phyloP scores from a whole-genome alignment of 495 filamentous ascomycete species.

The Hypoxylon subgilvum region DNA sequence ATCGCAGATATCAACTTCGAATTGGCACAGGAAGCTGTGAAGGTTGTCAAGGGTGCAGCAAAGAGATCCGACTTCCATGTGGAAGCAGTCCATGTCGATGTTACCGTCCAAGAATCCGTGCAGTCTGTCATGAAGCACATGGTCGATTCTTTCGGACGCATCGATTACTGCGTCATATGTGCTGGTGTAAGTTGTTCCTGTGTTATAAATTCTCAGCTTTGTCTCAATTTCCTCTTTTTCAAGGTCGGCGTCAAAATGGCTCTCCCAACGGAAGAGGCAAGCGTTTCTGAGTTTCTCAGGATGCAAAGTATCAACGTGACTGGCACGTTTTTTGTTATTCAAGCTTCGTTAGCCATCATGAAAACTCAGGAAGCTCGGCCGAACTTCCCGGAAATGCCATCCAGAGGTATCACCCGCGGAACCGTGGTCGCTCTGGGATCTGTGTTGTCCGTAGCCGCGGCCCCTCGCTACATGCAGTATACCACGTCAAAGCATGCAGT shows the following conservation, averaged over 20 bases:
- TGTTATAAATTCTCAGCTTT: background rate
- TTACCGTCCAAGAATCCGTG: conserved; percentile 40
- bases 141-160: conserved; percentile 40
- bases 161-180: conserved; percentile 48
- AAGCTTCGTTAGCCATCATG: conserved; percentile 4
- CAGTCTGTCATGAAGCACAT: conserved; percentile 38
- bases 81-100: conserved; percentile 41
- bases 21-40: conserved; percentile 32
- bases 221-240: background rate
- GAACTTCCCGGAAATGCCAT: too few relatives aligned
- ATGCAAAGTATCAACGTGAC: background rate
- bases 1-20: conserved; percentile 48
- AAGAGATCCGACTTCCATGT: conserved; percentile 39
- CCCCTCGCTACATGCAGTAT: too few relatives aligned
- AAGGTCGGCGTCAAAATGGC: background rate
- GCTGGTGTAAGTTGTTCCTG: conserved; percentile 41
- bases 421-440: too few relatives aligned
- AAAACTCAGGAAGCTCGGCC: conserved; percentile 16
- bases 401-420: too few relatives aligned
- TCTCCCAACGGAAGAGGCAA: background rate
- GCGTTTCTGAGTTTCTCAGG: conserved; percentile 5
- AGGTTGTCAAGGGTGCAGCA: conserved; percentile 36
- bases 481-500: too few relatives aligned
- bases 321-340: conserved; percentile 22
- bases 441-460: too few relatives aligned